Conservation (phyloP, 768 basidiomycete genomes). For the Podaxis mareebaensis region DNA sequence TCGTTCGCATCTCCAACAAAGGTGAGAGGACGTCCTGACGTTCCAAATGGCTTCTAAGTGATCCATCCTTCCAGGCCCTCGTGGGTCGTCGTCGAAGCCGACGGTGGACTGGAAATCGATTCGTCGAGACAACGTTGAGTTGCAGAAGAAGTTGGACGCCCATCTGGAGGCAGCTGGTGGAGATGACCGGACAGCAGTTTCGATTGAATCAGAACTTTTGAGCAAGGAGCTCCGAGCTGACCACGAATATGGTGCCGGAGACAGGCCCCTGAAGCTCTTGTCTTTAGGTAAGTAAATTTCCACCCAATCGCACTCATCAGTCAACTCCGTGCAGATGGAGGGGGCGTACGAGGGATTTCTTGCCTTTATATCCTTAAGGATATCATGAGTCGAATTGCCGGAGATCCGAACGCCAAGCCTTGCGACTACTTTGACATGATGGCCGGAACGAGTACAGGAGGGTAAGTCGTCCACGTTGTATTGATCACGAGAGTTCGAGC, state of each 20-base stretch:
- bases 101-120: slow-evolving; percentile 19
- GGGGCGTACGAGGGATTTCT: slow-evolving; percentile 36
- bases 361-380: slow-evolving; percentile 30
- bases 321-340: slow-evolving; percentile 28
- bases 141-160: slow-evolving; percentile 22
- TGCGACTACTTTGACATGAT: slow-evolving; percentile 38
- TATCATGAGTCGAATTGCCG: slow-evolving; percentile 30
- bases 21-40: slow-evolving; percentile 14
- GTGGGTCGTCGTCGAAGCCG: slow-evolving; percentile 12
- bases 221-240: slow-evolving; percentile 28
- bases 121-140: slow-evolving; percentile 14
- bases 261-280: slow-evolving; percentile 26
- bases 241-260: slow-evolving; percentile 21
- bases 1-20: slow-evolving; percentile 29
- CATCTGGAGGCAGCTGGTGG: slow-evolving; percentile 25
- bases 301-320: not conserved
- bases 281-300: slow-evolving; percentile 20
- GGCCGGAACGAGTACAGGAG: slow-evolving; percentile 35
- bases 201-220: slow-evolving; percentile 27
- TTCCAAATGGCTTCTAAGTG: not conserved
- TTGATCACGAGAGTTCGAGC: not conserved
- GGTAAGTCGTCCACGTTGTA: slow-evolving; percentile 20
- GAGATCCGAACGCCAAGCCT: slow-evolving; percentile 25
- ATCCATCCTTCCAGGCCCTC: slow-evolving; percentile 2
- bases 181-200: slow-evolving; percentile 22